A percentile compares a stretch with the other conserved stretches of the same genome.
These are phyloP conservation scores for Blastocystis sp. DNA, from an alignment of 352 stramenopile species.

Conservation along the genomic window DNA sequence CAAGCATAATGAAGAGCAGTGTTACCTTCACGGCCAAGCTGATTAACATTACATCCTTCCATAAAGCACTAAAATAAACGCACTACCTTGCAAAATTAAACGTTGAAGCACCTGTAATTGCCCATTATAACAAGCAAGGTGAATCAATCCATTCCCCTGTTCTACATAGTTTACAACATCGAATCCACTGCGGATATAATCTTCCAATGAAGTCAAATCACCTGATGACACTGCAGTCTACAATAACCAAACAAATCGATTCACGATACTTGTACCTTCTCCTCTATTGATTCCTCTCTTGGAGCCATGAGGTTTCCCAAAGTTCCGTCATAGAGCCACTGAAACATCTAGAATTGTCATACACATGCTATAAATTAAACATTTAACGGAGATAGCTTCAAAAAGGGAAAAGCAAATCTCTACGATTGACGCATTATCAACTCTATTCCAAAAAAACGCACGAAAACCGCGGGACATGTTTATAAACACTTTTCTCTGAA, in stretches of 20 bases:
- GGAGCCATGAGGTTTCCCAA: constrained; percentile 42
- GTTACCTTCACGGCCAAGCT: constrained; percentile 27
- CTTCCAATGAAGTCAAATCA: neutral
- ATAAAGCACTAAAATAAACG: neutral
- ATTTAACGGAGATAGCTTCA: neutral
- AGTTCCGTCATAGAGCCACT: constrained; percentile 54
- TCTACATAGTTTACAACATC: constrained; percentile 55
- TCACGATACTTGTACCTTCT: neutral
- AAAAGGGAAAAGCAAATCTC: neutral
- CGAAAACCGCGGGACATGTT: neutral
- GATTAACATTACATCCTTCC: constrained; percentile 28
- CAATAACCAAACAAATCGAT: neutral
- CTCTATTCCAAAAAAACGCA: neutral
- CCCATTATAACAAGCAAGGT: constrained; percentile 32
- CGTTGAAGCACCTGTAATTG: constrained; percentile 25
- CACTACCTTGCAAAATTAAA: neutral
- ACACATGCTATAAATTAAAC: neutral
- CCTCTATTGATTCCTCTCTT: constrained; percentile 2
- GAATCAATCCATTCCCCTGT: constrained; percentile 43
- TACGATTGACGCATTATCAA: neutral
- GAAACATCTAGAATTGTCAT: constrained; percentile 30
- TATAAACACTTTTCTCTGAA: neutral
- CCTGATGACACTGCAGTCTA: constrained; percentile 30
- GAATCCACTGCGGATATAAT: constrained; percentile 29
- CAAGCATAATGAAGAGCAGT: constrained; percentile 33